These are phyloP conservation scores for Inga laurina DNA, from an alignment of 306 rosid species.

Conservation along the genomic window DNA sequence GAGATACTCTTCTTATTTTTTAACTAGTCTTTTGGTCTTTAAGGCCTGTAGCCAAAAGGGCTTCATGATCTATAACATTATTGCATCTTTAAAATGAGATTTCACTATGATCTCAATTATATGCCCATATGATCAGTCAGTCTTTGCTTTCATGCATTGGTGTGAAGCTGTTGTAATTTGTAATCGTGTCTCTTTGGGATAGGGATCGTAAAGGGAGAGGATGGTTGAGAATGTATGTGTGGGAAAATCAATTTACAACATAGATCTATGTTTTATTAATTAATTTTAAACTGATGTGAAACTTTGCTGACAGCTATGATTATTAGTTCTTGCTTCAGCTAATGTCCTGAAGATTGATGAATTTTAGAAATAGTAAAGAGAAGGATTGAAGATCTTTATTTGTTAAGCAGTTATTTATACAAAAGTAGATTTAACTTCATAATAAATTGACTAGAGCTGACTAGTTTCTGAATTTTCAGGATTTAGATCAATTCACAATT, in stretches of 20 bases:
- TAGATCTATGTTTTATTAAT: neutral
- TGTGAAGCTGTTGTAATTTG: neutral
- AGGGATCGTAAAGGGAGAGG: neutral
- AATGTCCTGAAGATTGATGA: neutral
- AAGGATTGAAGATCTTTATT: neutral
- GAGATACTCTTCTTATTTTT: neutral
- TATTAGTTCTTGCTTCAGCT: neutral
- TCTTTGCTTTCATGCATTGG: constrained; percentile 4
- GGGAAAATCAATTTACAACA: neutral
- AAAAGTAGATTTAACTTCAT: neutral
- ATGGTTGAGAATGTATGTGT: neutral
- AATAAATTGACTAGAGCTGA: neutral
- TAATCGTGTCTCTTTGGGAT: neutral
- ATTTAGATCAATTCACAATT: neutral
- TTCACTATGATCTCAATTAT: neutral
- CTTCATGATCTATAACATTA: neutral
- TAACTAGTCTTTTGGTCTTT: neutral
- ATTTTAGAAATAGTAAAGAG: neutral
- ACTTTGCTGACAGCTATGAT: neutral
- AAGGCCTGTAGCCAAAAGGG: neutral
- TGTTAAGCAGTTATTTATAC: neutral
- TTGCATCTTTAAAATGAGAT: constrained; percentile 8
- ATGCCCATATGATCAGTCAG: neutral
- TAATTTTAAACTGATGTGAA: neutral
- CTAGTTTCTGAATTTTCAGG: neutral